A percentile compares a stretch with the other conserved stretches of the same genome.
Conservation (phyloP, 495 filamentous ascomycete genomes). For the Hypomontagnella monticulosa region DNA sequence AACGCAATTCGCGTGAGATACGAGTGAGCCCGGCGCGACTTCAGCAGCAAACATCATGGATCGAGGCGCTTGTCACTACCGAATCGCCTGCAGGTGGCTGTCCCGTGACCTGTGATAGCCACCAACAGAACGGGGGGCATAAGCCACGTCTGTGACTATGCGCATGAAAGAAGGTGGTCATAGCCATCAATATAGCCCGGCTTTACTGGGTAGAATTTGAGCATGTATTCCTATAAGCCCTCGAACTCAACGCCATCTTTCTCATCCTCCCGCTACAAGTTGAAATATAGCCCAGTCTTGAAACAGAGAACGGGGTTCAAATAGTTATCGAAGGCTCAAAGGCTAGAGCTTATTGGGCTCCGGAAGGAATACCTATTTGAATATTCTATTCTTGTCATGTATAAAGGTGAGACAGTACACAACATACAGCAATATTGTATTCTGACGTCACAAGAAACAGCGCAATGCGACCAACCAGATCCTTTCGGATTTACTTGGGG, state of each 20-base stretch:
- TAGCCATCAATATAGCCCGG: neutral
- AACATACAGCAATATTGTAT: neutral
- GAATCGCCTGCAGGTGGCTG: neutral
- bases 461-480: neutral
- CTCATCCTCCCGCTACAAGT: neutral
- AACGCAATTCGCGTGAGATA: neutral
- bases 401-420: slow-evolving; percentile 2
- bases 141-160: neutral
- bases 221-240: neutral
- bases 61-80: neutral
- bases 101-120: neutral
- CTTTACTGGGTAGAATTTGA: neutral
- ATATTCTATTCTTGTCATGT: slow-evolving; percentile 3
- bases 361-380: neutral
- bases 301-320: neutral
- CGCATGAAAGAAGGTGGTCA: neutral
- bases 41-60: neutral
- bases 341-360: neutral
- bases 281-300: neutral
- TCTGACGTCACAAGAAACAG: slow-evolving; percentile 6
- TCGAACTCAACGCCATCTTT: neutral
- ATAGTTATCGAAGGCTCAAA: neutral
- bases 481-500: neutral
- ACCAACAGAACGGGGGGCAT: no score
- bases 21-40: neutral